Evolutionary conservation across 106 monocot species (phyloP).

Genomic region (Phalaenopsis aphrodite): DNA sequence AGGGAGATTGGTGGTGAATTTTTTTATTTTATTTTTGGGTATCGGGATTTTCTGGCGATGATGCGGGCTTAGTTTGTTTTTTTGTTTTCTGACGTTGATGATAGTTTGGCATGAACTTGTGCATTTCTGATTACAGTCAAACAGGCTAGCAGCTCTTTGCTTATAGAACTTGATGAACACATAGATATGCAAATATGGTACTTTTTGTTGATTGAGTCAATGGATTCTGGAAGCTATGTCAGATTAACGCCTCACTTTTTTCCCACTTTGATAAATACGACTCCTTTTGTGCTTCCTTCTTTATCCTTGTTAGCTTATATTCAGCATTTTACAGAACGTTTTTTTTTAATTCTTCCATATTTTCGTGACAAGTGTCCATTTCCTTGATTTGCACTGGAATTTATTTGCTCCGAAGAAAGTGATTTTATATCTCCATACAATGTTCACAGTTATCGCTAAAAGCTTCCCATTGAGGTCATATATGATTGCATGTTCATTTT

Average conservation of each 20-base stretch:
- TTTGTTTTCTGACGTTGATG: background rate
- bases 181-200: background rate
- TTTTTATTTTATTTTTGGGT: background rate
- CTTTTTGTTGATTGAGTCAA: background rate
- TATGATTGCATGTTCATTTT: background rate
- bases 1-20: background rate
- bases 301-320: background rate
- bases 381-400: background rate
- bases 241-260: background rate
- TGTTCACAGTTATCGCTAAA: background rate
- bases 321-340: background rate
- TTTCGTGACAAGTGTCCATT: background rate
- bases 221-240: background rate
- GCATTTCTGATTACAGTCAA: background rate
- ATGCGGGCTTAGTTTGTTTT: background rate
- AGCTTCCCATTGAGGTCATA: background rate
- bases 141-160: background rate
- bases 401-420: background rate
- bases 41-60: background rate
- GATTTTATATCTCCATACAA: background rate
- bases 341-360: background rate
- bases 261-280: background rate
- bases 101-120: background rate
- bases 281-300: conserved; percentile 1
- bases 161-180: background rate